Percentiles rank a stretch among this genome's conserved stretches.
phyloP scores from a whole-genome alignment of 2,329 filamentous ascomycete species.

The Hortaea sp. region DNA sequence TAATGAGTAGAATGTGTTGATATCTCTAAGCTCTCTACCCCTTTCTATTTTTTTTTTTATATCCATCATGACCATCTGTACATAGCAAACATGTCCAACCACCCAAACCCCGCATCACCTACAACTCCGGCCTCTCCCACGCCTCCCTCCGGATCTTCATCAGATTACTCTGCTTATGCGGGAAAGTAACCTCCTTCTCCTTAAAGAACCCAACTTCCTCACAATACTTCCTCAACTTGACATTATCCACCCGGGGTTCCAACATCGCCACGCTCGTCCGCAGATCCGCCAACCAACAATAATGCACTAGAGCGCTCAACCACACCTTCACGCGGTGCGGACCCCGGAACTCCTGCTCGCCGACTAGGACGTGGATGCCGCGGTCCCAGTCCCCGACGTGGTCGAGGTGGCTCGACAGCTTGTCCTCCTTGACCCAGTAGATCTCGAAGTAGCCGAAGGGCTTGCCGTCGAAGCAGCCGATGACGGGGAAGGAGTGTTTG shows the following conservation, averaged over 20 bases:
- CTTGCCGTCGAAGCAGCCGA: constrained; percentile 87
- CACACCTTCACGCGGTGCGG: constrained; percentile 66
- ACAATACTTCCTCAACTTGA: constrained; percentile 66
- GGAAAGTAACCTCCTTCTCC: constrained; percentile 75
- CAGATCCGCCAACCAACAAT: constrained; percentile 65
- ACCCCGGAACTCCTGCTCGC: constrained; percentile 84
- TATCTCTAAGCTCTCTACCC: too few species aligned
- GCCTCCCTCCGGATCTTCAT: constrained; percentile 70
- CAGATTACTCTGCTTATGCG: constrained; percentile 85
- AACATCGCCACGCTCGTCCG: constrained; percentile 75
- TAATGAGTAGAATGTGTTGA: too few species aligned
- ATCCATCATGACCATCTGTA: too few species aligned
- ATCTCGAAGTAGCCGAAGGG: constrained; percentile 97
- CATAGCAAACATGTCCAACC: too few species aligned
- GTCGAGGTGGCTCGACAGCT: constrained; percentile 54
- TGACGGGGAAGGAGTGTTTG: constrained; percentile 75
- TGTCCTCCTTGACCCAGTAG: constrained; percentile 96
- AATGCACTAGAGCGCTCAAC: constrained; percentile 81
- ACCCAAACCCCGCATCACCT: background rate
- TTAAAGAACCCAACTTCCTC: constrained; percentile 70
- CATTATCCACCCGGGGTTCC: constrained; percentile 86
- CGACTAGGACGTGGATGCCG: constrained; percentile 78
- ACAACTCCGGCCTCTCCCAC: constrained; percentile 45
- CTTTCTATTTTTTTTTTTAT: too few species aligned
- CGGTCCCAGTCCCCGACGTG: constrained; percentile 69